Evolutionary conservation across 805 yeast genomes (phyloP), one percentile per base, ranked within the genome.

Genomic region (Candida tallmaniae): DNA sequence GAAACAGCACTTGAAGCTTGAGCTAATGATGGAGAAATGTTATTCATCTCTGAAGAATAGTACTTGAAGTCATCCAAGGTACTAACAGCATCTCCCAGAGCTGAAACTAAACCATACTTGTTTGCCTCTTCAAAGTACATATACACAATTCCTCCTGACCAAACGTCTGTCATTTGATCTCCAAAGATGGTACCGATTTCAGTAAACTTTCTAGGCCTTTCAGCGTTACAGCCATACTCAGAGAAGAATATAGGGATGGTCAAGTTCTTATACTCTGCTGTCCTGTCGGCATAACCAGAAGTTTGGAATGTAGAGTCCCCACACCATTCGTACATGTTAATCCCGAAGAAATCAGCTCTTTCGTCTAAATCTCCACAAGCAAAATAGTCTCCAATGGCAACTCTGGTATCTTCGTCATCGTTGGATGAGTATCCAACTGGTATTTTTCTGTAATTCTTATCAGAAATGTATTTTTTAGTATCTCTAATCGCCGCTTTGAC

Each of bases 401-500:
- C 76, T 59, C 97, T 78, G 21, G 89, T 87, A 17, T 76, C 80
- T 18, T 80, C 71, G 54, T 85, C 97, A 60, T 89, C 97, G 54
- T 85, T 85, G 11, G 96, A 78, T 9, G 96, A 83, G 62, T 89
- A 90, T 11, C 98, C 98, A 37, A 90, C 89, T 10, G 98, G 98
- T 40, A 90, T 85, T 9, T 54, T 32, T 60, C 96, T 79, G 62
- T 85, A 85, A 20, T 70, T 66, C 58, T 77, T 65, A 36, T 65
- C 70, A 35, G 66, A 60, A 48, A 93, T 84, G 63, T 93, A 88
- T 12, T 70, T 52, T 63, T 85, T 89, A 54, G 75, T 73, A 58
- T 90, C 98, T 62, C 98, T 81, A 42, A 93, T 73, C 12, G 97
- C 96, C 20, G 97, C 96, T 71, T 90, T 93, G 38, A 93, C 95